Base-by-base conservation (phyloP, 2,329 filamentous ascomycete genomes). In the Clonostachys solani region DNA sequence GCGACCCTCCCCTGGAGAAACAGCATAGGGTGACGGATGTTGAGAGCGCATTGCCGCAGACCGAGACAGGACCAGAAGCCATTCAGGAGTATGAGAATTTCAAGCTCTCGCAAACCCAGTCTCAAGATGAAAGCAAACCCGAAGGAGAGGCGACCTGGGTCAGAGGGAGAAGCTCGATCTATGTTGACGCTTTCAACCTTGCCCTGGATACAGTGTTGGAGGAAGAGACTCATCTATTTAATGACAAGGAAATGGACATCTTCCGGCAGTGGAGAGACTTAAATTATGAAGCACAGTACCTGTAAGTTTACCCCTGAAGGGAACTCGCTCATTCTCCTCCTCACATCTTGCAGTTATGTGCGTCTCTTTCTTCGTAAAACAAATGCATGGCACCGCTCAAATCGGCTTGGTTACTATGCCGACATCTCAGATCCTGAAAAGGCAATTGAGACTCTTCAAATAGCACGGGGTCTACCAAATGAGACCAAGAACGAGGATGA, bases 131-230 rank as follows among this genome's bases (percentile, higher is more conserved):
- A 13, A 17, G 18, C 12, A 17, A 42, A n/a, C 59, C 74, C 46
- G 65, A 66, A 5, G 61, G 69, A 10, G 60, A 72, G 9, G 59
- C 73, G 6, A 73, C 77, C 52, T 96, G 89, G 89, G 67, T 83
- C 5, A 82, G 77, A 57, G 89, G 90, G 1, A 84, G 83, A 62
- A 95, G 85, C 59, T 97, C 92, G 2, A 89, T 99, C 47, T 99
- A 99, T 58, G 90, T 96, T 16, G 94, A 99, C 68, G 94, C 94
- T 1, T 99, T 99, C 73, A 96, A 96, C 59, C 74, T 97, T 13
- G 90, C 92, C 3, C 71, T 99, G 43, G 85, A 92, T 49, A 96
- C 89, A 0, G 94, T 99, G 5, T 69, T 97, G 12, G 84, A 89
- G 43, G 89, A 97, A 48, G 94, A 99, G 66, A 78, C 81, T 1